phyloP scores from a whole-genome alignment of 1,139 yeast species.

The Arxiozyma telluris region DNA sequence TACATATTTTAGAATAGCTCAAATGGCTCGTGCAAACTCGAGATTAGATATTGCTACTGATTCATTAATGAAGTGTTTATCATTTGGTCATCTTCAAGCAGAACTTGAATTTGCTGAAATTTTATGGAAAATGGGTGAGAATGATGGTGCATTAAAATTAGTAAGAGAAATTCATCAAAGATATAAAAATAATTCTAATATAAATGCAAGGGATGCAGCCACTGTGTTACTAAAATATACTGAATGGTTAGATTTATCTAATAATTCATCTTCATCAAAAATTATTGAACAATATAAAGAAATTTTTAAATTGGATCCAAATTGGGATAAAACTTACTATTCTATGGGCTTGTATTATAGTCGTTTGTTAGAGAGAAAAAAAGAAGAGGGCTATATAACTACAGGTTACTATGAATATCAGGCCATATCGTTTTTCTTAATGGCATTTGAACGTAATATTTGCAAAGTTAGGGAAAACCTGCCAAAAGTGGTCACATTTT shows the following conservation, averaged over 20 bases:
- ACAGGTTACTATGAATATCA: conserved; percentile 61
- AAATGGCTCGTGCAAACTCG: conserved; percentile 58
- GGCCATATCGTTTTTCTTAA: conserved; percentile 55
- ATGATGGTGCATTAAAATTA: conserved; percentile 70
- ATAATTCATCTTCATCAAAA: conserved; percentile 69
- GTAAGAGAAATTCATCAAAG: conserved; percentile 39
- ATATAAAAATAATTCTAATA: conserved; percentile 14
- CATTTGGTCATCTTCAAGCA: conserved; percentile 41
- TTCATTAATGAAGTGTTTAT: conserved; percentile 56
- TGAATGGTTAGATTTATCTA: conserved; percentile 81
- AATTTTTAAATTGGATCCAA: conserved; percentile 47
- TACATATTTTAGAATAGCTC: conserved; percentile 53
- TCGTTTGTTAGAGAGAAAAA: conserved; percentile 60
- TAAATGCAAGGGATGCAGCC: conserved; percentile 34
- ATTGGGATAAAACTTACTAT: conserved; percentile 76
- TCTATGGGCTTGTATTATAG: conserved; percentile 73
- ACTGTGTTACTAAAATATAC: conserved; percentile 67
- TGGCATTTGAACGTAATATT: conserved; percentile 61
- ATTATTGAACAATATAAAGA: conserved; percentile 61
- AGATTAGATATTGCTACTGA: conserved; percentile 69
- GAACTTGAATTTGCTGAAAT: conserved; percentile 76
- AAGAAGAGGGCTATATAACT: conserved; percentile 32
- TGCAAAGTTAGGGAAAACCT: conserved; percentile 72
- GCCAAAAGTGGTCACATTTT: conserved; percentile 80
- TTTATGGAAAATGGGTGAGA: conserved; percentile 86